Evolutionary conservation across 495 filamentous ascomycete species (phyloP).

Genomic region (Cairneyella variabilis): DNA sequence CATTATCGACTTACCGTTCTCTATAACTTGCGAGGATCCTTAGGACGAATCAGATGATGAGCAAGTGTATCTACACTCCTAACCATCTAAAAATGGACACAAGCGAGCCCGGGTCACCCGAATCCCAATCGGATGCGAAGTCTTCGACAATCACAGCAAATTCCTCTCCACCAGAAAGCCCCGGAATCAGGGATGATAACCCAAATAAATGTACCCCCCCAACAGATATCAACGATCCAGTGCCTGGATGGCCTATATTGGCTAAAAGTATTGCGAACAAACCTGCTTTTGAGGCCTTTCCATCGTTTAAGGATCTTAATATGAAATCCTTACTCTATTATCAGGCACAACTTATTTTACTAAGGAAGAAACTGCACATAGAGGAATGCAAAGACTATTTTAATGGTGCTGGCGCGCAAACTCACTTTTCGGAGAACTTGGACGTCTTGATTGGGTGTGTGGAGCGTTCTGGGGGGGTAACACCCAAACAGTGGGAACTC

Average conservation of each 20-base stretch:
- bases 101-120: not conserved
- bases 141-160: not conserved
- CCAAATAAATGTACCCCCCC: not conserved
- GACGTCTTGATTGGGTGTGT: not conserved
- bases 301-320: slow-evolving; percentile 11
- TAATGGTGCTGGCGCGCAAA: not conserved
- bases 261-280: not conserved
- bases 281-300: slow-evolving; percentile 10
- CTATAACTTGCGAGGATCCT: too few species aligned
- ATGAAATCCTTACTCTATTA: slow-evolving; percentile 13
- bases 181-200: not conserved
- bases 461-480: not conserved
- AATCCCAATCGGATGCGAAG: not conserved
- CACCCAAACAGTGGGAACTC: not conserved
- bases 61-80: not conserved
- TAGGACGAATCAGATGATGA: slow-evolving; percentile 8
- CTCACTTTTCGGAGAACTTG: not conserved
- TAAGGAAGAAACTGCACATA: slow-evolving; percentile 10
- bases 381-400: not conserved
- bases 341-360: slow-evolving; percentile 7
- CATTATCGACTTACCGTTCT: not conserved
- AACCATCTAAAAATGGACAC: slow-evolving; percentile 3
- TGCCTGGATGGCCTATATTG: slow-evolving; percentile 6
- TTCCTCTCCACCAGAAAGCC: not conserved
- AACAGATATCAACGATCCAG: not conserved